Conservation (phyloP, 2,329 filamentous ascomycete species). For the Fonsecaea erecta region DNA sequence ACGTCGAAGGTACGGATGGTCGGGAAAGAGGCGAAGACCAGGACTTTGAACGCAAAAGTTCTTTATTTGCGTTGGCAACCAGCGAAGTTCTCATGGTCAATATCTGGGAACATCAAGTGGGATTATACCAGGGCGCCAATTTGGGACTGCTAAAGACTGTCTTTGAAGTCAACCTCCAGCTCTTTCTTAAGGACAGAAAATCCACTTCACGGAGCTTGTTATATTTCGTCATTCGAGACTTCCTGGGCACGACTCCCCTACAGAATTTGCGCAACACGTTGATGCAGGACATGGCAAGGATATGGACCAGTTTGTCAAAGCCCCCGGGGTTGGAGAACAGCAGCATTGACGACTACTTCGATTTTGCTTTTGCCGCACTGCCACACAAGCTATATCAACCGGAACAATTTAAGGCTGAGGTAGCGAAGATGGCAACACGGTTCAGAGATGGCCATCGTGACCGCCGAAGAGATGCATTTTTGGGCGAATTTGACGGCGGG, state of each 20-base stretch:
- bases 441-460: slow-evolving; percentile 83
- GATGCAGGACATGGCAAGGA: slow-evolving; percentile 84
- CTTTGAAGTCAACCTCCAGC: slow-evolving; percentile 96
- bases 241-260: slow-evolving; percentile 88
- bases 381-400: slow-evolving; percentile 97
- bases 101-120: slow-evolving; percentile 99
- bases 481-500: slow-evolving; percentile 72
- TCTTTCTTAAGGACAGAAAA: slow-evolving; percentile 95
- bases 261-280: slow-evolving; percentile 88
- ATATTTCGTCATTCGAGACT: slow-evolving; percentile 98
- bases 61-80: slow-evolving; percentile 92
- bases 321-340: slow-evolving; percentile 85
- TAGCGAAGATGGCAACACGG: slow-evolving; percentile 75
- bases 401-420: slow-evolving; percentile 83
- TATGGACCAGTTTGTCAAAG: slow-evolving; percentile 93
- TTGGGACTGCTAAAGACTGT: slow-evolving; percentile 99
- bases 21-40: slow-evolving; percentile 96
- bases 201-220: slow-evolving; percentile 85
- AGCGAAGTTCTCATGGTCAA: slow-evolving; percentile 98
- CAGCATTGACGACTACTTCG: slow-evolving; percentile 94
- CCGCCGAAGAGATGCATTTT: slow-evolving; percentile 63
- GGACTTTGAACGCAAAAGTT: slow-evolving; percentile 98
- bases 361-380: slow-evolving; percentile 93
- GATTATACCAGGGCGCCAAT: slow-evolving; percentile 96
- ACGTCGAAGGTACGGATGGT: slow-evolving; percentile 96